Conservation (phyloP, 257 asterid genomes). For the Linaria vulgaris region DNA sequence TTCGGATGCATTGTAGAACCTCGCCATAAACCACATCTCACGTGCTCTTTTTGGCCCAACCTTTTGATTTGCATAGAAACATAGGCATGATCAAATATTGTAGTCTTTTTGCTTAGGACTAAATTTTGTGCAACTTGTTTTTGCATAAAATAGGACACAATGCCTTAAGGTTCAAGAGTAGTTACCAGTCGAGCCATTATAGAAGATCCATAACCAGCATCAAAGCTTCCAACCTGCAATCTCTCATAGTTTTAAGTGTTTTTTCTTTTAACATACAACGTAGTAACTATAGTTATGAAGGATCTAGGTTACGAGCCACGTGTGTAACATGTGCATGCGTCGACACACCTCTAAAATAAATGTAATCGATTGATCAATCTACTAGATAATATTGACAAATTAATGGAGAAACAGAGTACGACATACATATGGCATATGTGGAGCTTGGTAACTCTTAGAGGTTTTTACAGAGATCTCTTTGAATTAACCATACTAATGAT, state of each 20-base stretch:
- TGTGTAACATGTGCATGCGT: too few relatives aligned
- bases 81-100: too few relatives aligned
- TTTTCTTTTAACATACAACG: too few relatives aligned
- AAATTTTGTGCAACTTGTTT: neutral
- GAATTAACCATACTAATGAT: neutral
- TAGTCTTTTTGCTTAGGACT: neutral
- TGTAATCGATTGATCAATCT: too few relatives aligned
- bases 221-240: conserved; percentile 93
- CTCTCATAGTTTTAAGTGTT: too few relatives aligned
- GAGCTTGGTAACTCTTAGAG: neutral
- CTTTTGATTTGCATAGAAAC: conserved; percentile 29
- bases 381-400: too few relatives aligned
- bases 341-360: too few relatives aligned
- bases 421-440: too few relatives aligned
- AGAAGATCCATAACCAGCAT: conserved; percentile 96
- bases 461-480: neutral
- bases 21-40: conserved; percentile 87
- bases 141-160: neutral
- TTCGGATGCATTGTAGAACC: conserved; percentile 77
- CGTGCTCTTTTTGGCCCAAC: conserved; percentile 90
- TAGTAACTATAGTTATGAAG: too few relatives aligned
- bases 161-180: neutral
- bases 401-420: too few relatives aligned
- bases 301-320: too few relatives aligned
- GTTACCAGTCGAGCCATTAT: conserved; percentile 88